phyloP scores from a whole-genome alignment of 2,329 filamentous ascomycete genomes.

The Colletotrichum magnum region DNA sequence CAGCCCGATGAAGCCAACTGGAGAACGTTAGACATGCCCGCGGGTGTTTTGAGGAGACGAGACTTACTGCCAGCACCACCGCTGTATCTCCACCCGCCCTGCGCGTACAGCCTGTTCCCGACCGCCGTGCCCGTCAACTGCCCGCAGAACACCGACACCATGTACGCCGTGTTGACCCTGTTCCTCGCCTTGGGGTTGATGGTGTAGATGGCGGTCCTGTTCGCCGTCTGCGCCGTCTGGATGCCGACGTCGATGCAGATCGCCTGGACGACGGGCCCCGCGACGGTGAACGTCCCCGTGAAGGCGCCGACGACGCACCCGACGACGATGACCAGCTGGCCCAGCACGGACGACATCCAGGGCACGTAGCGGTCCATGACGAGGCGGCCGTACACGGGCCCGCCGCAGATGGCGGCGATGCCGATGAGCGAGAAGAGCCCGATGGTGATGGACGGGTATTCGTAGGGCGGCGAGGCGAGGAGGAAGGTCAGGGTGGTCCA shows the following conservation, averaged over 20 bases:
- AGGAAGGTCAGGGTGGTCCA: slow-evolving; percentile 83
- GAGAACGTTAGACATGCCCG: background rate
- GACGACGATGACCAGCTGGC: slow-evolving; percentile 69
- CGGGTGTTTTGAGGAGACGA: background rate
- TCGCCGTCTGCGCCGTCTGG: slow-evolving; percentile 82
- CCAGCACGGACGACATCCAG: slow-evolving; percentile 76
- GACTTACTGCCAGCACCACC: slow-evolving; percentile 57
- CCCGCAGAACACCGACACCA: slow-evolving; percentile 81
- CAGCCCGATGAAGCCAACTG: slow-evolving; percentile 40
- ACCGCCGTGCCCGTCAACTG: slow-evolving; percentile 80
- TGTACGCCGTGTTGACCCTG: slow-evolving; percentile 85
- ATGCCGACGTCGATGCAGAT: slow-evolving; percentile 78
- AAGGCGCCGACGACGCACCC: slow-evolving; percentile 79
- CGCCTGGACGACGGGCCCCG: slow-evolving; percentile 81
- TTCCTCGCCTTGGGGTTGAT: slow-evolving; percentile 81
- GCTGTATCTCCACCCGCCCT: slow-evolving; percentile 66
- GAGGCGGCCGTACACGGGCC: slow-evolving; percentile 77
- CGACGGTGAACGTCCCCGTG: slow-evolving; percentile 74
- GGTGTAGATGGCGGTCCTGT: slow-evolving; percentile 77
- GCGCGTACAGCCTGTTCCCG: slow-evolving; percentile 66
- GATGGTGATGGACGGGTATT: slow-evolving; percentile 76
- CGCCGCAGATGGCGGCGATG: slow-evolving; percentile 76
- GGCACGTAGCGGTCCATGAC: slow-evolving; percentile 81
- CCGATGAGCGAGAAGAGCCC: slow-evolving; percentile 86
- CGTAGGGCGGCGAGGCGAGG: slow-evolving; percentile 77